Conservation (phyloP, 371 early-diverging fungal species). For the Mortierella sp. region DNA sequence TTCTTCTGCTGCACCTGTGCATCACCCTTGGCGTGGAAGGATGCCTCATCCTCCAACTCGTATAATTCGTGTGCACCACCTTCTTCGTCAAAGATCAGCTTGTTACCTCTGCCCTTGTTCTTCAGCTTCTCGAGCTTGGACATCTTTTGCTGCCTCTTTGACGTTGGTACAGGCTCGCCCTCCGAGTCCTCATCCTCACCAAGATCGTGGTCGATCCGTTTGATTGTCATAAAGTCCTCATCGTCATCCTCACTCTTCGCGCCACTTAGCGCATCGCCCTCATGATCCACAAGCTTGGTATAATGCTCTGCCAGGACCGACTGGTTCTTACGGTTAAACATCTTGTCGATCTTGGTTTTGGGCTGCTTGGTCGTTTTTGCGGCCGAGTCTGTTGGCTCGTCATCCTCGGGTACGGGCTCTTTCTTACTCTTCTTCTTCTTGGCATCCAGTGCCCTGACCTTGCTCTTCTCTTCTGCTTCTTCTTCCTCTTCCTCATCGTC, state of each 20-base stretch:
- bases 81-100: conserved; percentile 92
- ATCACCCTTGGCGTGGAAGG: conserved; percentile 81
- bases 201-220: conserved; percentile 78
- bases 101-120: conserved; percentile 77
- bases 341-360: conserved; percentile 87
- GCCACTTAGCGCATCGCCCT: conserved; percentile 55
- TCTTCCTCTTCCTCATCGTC: conserved; percentile 44
- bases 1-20: conserved; percentile 69
- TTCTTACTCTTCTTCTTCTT: conserved; percentile 55
- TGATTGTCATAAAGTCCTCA: conserved; percentile 85
- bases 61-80: conserved; percentile 83
- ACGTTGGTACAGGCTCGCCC: conserved; percentile 25
- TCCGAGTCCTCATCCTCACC: conserved; percentile 51
- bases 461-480: conserved; percentile 55
- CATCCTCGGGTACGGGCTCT: conserved; percentile 51
- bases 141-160: conserved; percentile 56
- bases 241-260: conserved; percentile 57
- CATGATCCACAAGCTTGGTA: conserved; percentile 77
- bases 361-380: conserved; percentile 46
- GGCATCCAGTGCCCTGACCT: conserved; percentile 42
- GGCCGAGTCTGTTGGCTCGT: conserved; percentile 19
- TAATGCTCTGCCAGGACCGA: conserved; percentile 93
- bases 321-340: conserved; percentile 93
- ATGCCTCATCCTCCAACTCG: conserved; percentile 80
- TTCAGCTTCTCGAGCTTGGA: conserved; percentile 83